Evolutionary conservation across 73 alveolate species (phyloP).

Genomic region (Tetrahymena borealis): DNA sequence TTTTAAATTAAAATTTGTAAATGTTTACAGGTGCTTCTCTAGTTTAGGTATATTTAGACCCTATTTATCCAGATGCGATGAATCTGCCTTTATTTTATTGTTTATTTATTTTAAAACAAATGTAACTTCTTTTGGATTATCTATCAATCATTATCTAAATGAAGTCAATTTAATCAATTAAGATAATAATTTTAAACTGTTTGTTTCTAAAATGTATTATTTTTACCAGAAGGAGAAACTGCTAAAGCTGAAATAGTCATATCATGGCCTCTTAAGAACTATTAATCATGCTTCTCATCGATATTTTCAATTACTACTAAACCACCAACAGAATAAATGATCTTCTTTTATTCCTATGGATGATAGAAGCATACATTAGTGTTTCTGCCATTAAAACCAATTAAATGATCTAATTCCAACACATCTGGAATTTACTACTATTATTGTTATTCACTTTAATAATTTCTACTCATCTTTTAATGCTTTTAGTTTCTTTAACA

Average conservation of each 20-base stretch:
- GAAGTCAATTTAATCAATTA: too few species aligned
- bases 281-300: constrained; percentile 60
- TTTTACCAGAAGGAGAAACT: constrained; percentile 21
- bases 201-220: not conserved
- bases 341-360: constrained; percentile 44
- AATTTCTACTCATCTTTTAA: not conserved
- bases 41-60: constrained; percentile 56
- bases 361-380: constrained; percentile 45
- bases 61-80: constrained; percentile 71
- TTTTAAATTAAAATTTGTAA: not conserved
- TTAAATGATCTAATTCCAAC: constrained; percentile 63
- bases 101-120: not conserved
- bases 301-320: constrained; percentile 58
- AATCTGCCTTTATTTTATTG: constrained; percentile 29
- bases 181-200: too few species aligned
- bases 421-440: constrained; percentile 19
- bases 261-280: constrained; percentile 72
- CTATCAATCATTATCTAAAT: too few species aligned
- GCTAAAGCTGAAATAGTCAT: constrained; percentile 60
- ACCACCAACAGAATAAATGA: constrained; percentile 60
- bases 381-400: constrained; percentile 64
- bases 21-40: constrained; percentile 75
- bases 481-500: not conserved
- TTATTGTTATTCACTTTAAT: not conserved
- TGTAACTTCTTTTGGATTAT: not conserved